phyloP scores from a whole-genome alignment of 2,329 filamentous ascomycete genomes.

The Ophiostoma pallidulum region DNA sequence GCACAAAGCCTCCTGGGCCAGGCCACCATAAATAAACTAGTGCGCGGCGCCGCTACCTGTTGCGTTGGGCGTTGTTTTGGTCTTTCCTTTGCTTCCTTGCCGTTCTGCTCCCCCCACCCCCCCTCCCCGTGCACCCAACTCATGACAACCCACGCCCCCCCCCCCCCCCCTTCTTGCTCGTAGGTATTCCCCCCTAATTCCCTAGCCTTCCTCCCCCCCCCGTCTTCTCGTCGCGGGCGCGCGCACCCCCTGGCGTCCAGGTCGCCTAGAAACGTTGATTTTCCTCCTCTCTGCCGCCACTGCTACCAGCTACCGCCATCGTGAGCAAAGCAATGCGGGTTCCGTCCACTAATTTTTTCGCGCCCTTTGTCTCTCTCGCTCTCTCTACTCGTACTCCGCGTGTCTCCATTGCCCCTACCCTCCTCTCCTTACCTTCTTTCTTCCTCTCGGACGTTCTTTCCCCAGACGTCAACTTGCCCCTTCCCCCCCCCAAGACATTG shows the following conservation, averaged over 20 bases:
- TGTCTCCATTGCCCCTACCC: conserved; percentile 1
- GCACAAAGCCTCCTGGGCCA: background rate
- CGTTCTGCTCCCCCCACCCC: background rate
- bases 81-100: background rate
- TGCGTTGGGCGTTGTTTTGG: conserved; percentile 5
- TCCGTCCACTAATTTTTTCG: conserved; percentile 13
- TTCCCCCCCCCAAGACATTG: conserved; percentile 4
- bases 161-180: background rate
- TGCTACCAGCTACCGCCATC: conserved; percentile 10
- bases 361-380: too few species aligned
- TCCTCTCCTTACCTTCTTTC: background rate
- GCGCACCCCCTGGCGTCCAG: conserved; percentile 1
- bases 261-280: conserved; percentile 17
- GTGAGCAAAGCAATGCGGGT: conserved; percentile 6
- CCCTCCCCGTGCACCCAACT: background rate
- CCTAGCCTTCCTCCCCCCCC: background rate
- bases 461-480: conserved; percentile 1
- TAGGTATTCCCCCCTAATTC: background rate
- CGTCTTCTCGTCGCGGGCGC: background rate
- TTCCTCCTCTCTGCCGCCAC: conserved; percentile 10
- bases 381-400: background rate
- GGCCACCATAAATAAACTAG: too few species aligned
- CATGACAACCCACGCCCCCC: conserved; percentile 3
- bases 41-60: background rate
- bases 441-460: conserved; percentile 1